Base-by-base conservation (phyloP, 129 eudicot species). In the Artemisia tridentata region DNA sequence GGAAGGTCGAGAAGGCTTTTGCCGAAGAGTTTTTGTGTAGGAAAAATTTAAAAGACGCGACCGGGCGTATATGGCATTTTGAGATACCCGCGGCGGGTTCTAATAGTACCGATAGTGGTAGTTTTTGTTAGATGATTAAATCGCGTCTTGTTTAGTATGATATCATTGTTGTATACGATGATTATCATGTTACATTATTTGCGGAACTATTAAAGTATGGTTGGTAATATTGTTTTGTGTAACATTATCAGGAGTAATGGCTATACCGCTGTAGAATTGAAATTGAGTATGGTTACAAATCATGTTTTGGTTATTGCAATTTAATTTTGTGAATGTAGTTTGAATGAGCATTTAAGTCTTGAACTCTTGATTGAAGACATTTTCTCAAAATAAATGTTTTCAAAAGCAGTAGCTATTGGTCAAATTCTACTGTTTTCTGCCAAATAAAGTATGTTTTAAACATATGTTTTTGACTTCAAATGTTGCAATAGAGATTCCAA, bases 61-160 rank as follows among this genome's bases (percentile, higher is more conserved):
- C 75, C 0, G 98, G 88, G 5, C 80, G 85, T 74, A 77, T 92
- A 6, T 86, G 98, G 96, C 98, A 92, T 80, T 92, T 89, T 67
- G 85, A 69, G 77, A 83, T 92, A 1, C 98, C 98, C 49, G 76
- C 98, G 11, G 79, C 76, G 13, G 38, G 13, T 11, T 43, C 63
- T 54, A 65, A 45, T 17, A 53, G 46, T 11, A 43, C 49, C 11
- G 75, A 65, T 17, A 80, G 31, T 1, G 31, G 6, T 53, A 60
- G 65, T 17, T 89, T 89, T 75, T 89, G 92, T 55, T 86, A 77
- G 77, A 29, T 23, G 70, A 34, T 69, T 53, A 75, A 7, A 46
- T 8, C 50, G 31, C 64, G 52, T 51, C 41, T 4, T 62, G 19
- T 15, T 54, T 55, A 17, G 38, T 7, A 11, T 25, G 11, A 34